These are phyloP conservation scores for Hymenoscyphus fructigenus DNA, from an alignment of 2,329 filamentous ascomycete species.

Conservation along the genomic window DNA sequence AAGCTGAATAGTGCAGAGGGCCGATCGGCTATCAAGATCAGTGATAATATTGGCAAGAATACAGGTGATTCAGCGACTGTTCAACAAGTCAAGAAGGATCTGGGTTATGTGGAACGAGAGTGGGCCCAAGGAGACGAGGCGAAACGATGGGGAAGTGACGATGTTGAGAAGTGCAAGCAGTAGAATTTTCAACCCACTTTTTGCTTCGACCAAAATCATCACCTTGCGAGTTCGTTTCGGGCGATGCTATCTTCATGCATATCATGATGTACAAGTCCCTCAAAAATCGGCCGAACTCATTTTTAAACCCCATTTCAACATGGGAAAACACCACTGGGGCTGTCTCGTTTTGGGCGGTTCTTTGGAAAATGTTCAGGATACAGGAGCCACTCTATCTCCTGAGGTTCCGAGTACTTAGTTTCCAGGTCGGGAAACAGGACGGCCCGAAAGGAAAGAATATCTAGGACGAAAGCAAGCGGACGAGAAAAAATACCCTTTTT, in stretches of 20 bases:
- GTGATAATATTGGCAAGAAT: constrained; percentile 85
- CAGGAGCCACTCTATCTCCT: no score
- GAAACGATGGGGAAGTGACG: constrained; percentile 69
- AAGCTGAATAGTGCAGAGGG: constrained; percentile 87
- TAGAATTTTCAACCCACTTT: not conserved
- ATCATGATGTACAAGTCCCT: not conserved
- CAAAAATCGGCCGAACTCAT: no score
- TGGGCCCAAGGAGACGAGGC: constrained; percentile 86
- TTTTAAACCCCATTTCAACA: no score
- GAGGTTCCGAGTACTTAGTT: no score
- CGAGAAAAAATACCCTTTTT: no score
- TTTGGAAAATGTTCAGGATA: no score
- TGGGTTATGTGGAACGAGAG: constrained; percentile 82
- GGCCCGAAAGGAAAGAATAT: no score
- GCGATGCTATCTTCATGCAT: not conserved
- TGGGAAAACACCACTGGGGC: no score
- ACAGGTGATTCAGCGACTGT: constrained; percentile 82
- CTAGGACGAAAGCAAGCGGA: no score
- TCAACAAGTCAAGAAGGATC: constrained; percentile 75
- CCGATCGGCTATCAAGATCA: constrained; percentile 86
- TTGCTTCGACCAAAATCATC: not conserved
- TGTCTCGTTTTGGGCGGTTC: no score
- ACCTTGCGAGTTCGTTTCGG: not conserved
- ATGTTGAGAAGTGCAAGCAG: not conserved
- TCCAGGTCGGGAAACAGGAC: no score